Conservation (phyloP, 108 stramenopile genomes). For the Nitzschia inconspicua region DNA sequence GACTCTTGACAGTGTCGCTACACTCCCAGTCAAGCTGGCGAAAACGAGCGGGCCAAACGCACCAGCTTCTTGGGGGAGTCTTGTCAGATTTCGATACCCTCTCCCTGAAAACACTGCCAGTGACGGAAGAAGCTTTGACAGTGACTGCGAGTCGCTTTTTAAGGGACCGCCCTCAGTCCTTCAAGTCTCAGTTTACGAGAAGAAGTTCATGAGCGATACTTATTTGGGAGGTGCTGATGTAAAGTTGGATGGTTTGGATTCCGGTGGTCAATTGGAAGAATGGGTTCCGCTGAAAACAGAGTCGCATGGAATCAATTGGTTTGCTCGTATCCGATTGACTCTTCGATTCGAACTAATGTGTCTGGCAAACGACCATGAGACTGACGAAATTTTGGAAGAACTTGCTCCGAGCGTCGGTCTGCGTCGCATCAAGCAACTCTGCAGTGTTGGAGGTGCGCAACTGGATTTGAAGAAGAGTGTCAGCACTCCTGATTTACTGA, state of each 20-base stretch:
- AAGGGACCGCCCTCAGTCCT: constrained; percentile 82
- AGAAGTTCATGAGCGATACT: constrained; percentile 84
- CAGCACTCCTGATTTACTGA: constrained; percentile 49
- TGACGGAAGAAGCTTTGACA: constrained; percentile 68
- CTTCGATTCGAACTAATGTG: constrained; percentile 87
- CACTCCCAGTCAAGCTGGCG: constrained; percentile 66
- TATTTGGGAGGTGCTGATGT: constrained; percentile 79
- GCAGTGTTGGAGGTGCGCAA: constrained; percentile 60
- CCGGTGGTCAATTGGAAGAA: constrained; percentile 84
- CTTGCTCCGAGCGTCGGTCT: constrained; percentile 69
- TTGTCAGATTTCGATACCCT: constrained; percentile 80
- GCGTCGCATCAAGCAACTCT: constrained; percentile 63
- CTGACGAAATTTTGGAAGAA: constrained; percentile 21
- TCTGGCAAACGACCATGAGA: constrained; percentile 30
- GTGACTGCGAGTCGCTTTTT: constrained; percentile 77
- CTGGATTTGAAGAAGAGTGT: constrained; percentile 39
- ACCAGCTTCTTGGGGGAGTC: constrained; percentile 87
- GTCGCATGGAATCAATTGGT: constrained; percentile 80
- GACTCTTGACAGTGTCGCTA: constrained; percentile 68
- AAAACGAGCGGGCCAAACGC: constrained; percentile 85
- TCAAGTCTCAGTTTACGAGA: constrained; percentile 84
- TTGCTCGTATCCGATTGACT: constrained; percentile 78
- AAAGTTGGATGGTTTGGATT: constrained; percentile 61
- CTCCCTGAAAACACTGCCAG: constrained; percentile 75
- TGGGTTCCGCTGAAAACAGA: constrained; percentile 82